Evolutionary conservation across 2,329 filamentous ascomycete species (phyloP).

Genomic region (Moelleriella libera): DNA sequence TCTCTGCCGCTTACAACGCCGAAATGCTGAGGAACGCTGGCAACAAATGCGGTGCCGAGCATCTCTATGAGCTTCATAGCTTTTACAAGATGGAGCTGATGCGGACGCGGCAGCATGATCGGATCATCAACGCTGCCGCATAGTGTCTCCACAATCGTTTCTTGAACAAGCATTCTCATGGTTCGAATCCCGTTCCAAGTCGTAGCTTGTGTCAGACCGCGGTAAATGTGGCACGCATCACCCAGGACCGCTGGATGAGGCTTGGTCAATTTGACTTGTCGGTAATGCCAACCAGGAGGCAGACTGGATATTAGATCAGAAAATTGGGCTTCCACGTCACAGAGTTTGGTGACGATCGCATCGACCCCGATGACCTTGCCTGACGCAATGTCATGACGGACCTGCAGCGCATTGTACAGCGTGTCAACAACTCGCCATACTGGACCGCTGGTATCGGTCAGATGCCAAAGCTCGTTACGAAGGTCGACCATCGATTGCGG

Average conservation of each 20-base stretch:
- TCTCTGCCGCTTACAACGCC: slow-evolving; percentile 29
- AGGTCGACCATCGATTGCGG: slow-evolving; percentile 32
- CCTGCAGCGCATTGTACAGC: slow-evolving; percentile 28
- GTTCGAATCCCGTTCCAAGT: slow-evolving; percentile 34
- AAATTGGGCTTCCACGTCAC: slow-evolving; percentile 28
- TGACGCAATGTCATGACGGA: slow-evolving; percentile 30
- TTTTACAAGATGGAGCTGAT: slow-evolving; percentile 21
- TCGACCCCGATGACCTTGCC: slow-evolving; percentile 20
- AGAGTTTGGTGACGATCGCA: slow-evolving; percentile 20
- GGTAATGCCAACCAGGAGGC: slow-evolving; percentile 26
- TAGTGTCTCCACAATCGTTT: slow-evolving; percentile 30
- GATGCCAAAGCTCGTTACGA: slow-evolving; percentile 24
- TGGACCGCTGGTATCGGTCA: slow-evolving; percentile 21
- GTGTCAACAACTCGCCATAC: slow-evolving; percentile 28
- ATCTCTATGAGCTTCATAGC: slow-evolving; percentile 21
- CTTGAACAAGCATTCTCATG: slow-evolving; percentile 30
- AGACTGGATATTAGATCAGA: slow-evolving; percentile 22
- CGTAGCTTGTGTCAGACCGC: slow-evolving; percentile 27
- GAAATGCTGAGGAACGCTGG: slow-evolving; percentile 34
- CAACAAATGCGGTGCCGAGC: slow-evolving; percentile 26
- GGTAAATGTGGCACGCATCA: slow-evolving; percentile 29
- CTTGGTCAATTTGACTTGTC: slow-evolving; percentile 21
- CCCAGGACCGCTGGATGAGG: slow-evolving; percentile 27
- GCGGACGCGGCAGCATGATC: slow-evolving; percentile 13
- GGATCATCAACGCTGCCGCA: slow-evolving; percentile 17